phyloP scores from a whole-genome alignment of 108 stramenopile species.

The Discostella stelligeroides region DNA sequence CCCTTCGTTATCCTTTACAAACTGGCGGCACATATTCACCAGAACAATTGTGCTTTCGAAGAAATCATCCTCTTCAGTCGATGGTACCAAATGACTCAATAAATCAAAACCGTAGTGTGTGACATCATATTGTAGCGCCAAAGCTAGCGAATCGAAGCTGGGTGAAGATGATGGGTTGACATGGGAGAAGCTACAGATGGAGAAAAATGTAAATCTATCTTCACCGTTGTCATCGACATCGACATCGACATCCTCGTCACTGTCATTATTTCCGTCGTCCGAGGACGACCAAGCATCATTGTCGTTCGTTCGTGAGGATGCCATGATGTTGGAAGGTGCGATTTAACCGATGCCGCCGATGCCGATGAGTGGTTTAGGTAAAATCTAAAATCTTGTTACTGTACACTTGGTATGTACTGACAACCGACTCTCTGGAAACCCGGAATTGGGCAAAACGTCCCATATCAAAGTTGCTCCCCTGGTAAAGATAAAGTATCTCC shows the following conservation, averaged over 20 bases:
- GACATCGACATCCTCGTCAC: constrained; percentile 24
- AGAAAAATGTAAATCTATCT: constrained; percentile 25
- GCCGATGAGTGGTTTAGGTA: too few species aligned
- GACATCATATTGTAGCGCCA: constrained; percentile 43
- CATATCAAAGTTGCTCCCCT: too few species aligned
- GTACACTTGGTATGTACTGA: too few species aligned
- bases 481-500: too few species aligned
- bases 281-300: constrained; percentile 44
- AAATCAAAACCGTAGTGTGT: constrained; percentile 41
- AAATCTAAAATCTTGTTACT: too few species aligned
- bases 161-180: constrained; percentile 22
- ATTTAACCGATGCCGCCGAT: too few species aligned
- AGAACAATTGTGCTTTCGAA: constrained; percentile 46
- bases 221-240: constrained; percentile 32
- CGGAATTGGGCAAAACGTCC: too few species aligned
- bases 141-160: constrained; percentile 29
- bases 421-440: too few species aligned
- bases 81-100: constrained; percentile 15
- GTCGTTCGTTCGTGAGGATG: constrained; percentile 6
- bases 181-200: constrained; percentile 42
- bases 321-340: constrained; percentile 3
- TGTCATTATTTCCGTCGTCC: constrained; percentile 1
- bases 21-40: constrained; percentile 52
- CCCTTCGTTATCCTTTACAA: constrained; percentile 29
- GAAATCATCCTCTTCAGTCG: constrained; percentile 43